Conservation (phyloP, 208 protist species). For the Trichomonas tenax region DNA sequence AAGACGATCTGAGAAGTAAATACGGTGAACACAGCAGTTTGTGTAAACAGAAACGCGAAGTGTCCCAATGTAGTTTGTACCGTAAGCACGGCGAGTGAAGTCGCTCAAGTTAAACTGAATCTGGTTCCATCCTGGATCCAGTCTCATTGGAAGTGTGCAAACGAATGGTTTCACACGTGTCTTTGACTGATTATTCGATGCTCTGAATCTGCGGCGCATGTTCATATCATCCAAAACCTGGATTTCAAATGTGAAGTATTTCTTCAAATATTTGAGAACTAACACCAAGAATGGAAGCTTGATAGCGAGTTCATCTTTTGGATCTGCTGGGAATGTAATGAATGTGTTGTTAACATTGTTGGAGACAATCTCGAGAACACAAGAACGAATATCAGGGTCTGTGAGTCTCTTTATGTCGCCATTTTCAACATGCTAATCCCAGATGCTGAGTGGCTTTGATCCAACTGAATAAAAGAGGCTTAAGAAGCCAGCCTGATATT, state of each 20-base stretch:
- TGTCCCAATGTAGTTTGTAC: slow-evolving; percentile 97
- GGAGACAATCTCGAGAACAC: slow-evolving; percentile 92
- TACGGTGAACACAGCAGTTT: slow-evolving; percentile 84
- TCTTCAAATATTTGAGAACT: slow-evolving; percentile 94
- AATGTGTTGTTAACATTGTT: slow-evolving; percentile 90
- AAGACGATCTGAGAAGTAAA: slow-evolving; percentile 95
- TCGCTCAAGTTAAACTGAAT: slow-evolving; percentile 98
- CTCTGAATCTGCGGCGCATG: slow-evolving; percentile 82
- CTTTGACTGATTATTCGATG: slow-evolving; percentile 90
- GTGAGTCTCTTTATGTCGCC: slow-evolving; percentile 95
- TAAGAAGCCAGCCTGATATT: slow-evolving; percentile 91
- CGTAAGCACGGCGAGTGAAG: slow-evolving; percentile 89
- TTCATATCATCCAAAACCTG: slow-evolving; percentile 96
- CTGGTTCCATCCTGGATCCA: slow-evolving; percentile 97
- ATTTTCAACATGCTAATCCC: slow-evolving; percentile 83
- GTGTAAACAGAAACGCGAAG: slow-evolving; percentile 83
- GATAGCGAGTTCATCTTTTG: slow-evolving; percentile 90
- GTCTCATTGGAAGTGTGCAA: slow-evolving; percentile 96
- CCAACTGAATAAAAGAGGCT: slow-evolving; percentile 96
- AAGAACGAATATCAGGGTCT: slow-evolving; percentile 94
- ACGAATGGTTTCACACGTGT: slow-evolving; percentile 96
- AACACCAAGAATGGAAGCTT: slow-evolving; percentile 99
- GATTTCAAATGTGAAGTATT: slow-evolving; percentile 99
- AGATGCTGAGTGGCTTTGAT: slow-evolving; percentile 87
- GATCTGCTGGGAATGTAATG: slow-evolving; percentile 84